Base-by-base conservation (phyloP, 257 asterid species). In the Osmanthus fragrans region DNA sequence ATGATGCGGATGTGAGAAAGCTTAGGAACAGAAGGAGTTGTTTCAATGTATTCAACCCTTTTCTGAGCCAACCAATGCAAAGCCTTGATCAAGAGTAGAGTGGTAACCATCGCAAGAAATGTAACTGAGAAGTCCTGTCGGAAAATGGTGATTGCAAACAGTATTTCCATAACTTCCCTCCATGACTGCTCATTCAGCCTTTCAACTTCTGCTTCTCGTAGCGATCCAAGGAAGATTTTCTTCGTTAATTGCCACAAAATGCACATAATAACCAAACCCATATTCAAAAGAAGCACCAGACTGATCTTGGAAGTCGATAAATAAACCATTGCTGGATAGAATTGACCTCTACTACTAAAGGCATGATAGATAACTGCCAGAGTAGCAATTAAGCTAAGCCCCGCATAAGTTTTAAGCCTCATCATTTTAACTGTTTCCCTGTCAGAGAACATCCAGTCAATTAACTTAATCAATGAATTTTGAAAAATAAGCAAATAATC, bases 11-110 rank as follows among this genome's bases (percentile, higher is more conserved):
- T 67, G 77, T 95, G 98, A 74, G 99, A 88, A 74, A 88, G 78
- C 84, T 78, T 80, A 39, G 98, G 85, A 71, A 95, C 94, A 37
- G 98, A 77, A 8, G 98, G 96, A 77, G 99, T 95, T 10, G 98
- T 95, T 79, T 95, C 98, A 70, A 95, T 95, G 89, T 93, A 93
- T 72, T 95, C 99, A 39, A 95, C 97, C 81, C 99, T 88, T 90
- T 95, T 95, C 77, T 95, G 99, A 76, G 96, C 98, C 91, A 95
- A 84, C 99, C 99, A 95, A 82, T 95, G 99, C 93, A 95, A 85
- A 72, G 97, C 92, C 85, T 95, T 95, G 80, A 95, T 90, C 86
- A 95, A 86, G 76, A 95, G 89, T 80, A 95, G 91, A 21, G 97
- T 86, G 54, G 98, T 93, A 60, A 95, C 96, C 98, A 90, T 90